These are phyloP conservation scores for Fusarium albidum DNA, from an alignment of 2,329 filamentous ascomycete species.

Conservation along the genomic window DNA sequence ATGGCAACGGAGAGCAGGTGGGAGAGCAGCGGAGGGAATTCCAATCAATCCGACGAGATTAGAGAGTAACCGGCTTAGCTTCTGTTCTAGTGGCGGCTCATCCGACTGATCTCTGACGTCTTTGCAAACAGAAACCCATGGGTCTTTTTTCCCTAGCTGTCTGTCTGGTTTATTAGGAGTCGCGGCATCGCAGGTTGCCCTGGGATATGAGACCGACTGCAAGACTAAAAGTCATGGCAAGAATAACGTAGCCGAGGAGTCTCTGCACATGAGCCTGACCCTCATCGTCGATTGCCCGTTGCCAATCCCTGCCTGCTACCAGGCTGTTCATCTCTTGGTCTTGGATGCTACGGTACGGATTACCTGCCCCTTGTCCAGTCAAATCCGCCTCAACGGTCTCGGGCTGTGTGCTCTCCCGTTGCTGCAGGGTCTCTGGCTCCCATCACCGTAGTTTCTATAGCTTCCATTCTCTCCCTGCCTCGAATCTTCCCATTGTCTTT, in stretches of 20 bases:
- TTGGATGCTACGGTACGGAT: constrained; percentile 12
- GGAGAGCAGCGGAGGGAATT: constrained; percentile 26
- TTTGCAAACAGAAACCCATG: constrained; percentile 9
- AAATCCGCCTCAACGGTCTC: constrained; percentile 5
- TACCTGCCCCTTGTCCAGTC: constrained; percentile 2
- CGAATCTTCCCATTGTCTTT: constrained; percentile 1
- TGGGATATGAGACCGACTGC: constrained; percentile 31
- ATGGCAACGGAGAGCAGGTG: constrained; percentile 16
- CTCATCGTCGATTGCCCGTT: not conserved
- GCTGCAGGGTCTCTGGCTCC: constrained; percentile 6
- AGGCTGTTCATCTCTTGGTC: constrained; percentile 10
- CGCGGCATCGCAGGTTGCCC: constrained; percentile 33
- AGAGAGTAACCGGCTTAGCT: constrained; percentile 12
- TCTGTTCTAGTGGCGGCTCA: not conserved
- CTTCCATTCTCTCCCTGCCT: constrained; percentile 7
- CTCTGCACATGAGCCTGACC: no score
- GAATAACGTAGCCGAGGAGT: no score
- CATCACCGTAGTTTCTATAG: not conserved
- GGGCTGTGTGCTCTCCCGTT: constrained; percentile 3
- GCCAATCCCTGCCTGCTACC: not conserved
- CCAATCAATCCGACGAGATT: constrained; percentile 39
- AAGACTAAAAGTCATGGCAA: not conserved
- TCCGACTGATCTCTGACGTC: not conserved
- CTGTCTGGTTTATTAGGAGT: constrained; percentile 5
- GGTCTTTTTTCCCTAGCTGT: constrained; percentile 4